A percentile compares a stretch with the other conserved stretches of the same genome.
Evolutionary conservation across 1,284 basidiomycete species (phyloP).

Genomic region (Ustilago nuda): DNA sequence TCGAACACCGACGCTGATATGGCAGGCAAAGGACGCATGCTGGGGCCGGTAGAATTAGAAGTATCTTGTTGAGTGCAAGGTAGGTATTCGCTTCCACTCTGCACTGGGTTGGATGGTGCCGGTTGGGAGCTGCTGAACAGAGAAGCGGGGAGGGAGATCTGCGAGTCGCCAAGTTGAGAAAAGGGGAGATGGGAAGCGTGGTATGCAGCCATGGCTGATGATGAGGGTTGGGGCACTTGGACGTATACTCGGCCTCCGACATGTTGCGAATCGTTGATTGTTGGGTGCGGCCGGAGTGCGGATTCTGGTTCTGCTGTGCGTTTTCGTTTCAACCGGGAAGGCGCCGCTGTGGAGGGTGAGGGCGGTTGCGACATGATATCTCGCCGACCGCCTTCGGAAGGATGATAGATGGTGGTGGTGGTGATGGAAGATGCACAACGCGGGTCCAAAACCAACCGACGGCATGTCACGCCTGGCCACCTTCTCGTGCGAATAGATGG

Average conservation of each 20-base stretch:
- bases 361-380: neutral
- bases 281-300: neutral
- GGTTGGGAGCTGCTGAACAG: conserved; percentile 7
- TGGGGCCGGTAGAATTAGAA: neutral
- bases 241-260: conserved; percentile 5
- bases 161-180: conserved; percentile 11
- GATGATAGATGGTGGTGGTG: neutral
- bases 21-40: conserved; percentile 22
- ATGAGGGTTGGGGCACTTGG: conserved; percentile 32
- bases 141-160: conserved; percentile 18
- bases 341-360: neutral
- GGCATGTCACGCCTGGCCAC: no score
- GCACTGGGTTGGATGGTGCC: neutral
- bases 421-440: neutral
- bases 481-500: no score
- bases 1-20: conserved; percentile 34
- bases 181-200: conserved; percentile 15
- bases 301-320: conserved; percentile 28
- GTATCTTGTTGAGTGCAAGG: conserved; percentile 21
- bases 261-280: conserved; percentile 4
- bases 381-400: neutral
- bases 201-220: conserved; percentile 34
- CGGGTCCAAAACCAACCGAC: neutral
- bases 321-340: neutral
- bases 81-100: conserved; percentile 23